A percentile compares a stretch with the other conserved stretches of the same genome.
phyloP scores from a whole-genome alignment of 106 monocot genomes.

The Chionographis japonica region DNA sequence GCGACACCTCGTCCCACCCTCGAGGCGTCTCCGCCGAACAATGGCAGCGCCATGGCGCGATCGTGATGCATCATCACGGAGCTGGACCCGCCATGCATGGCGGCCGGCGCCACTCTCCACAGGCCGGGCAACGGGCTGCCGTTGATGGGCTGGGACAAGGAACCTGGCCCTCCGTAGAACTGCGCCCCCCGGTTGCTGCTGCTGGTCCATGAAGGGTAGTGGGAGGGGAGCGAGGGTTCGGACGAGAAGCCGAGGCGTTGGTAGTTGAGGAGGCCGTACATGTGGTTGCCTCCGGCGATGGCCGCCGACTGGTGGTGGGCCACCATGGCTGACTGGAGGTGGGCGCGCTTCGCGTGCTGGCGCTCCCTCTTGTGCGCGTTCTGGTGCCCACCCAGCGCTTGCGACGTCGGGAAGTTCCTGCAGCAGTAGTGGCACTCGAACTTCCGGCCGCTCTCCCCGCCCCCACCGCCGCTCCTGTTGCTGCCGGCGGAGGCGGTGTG shows the following conservation, averaged over 20 bases:
- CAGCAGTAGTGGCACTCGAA: slow-evolving; percentile 84
- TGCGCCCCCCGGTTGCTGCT: not conserved
- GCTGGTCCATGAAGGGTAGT: slow-evolving; percentile 15
- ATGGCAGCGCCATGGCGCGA: not conserved
- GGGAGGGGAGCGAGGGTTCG: not conserved
- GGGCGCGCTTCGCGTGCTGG: slow-evolving; percentile 59
- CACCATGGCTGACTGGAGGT: slow-evolving; percentile 30
- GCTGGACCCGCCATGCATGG: slow-evolving; percentile 3
- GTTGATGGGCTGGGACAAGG: slow-evolving; percentile 31
- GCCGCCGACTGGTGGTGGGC: slow-evolving; percentile 10
- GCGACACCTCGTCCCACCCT: not conserved
- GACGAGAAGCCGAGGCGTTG: slow-evolving; percentile 1
- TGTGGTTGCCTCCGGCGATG: not conserved
- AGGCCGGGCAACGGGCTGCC: slow-evolving; percentile 36
- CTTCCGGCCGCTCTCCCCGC: slow-evolving; percentile 24
- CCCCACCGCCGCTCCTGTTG: not conserved
- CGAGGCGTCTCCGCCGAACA: slow-evolving; percentile 15
- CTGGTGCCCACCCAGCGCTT: slow-evolving; percentile 81
- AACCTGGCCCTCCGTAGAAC: slow-evolving; percentile 28
- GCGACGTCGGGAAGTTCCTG: slow-evolving; percentile 70
- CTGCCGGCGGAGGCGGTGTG: not conserved
- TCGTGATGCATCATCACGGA: not conserved
- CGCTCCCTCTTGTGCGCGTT: slow-evolving; percentile 84
- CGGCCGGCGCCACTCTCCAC: slow-evolving; percentile 21
- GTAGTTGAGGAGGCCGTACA: slow-evolving; percentile 16